phyloP scores from a whole-genome alignment of 1,139 yeast species.

The Blastobotrys arbuscula region DNA sequence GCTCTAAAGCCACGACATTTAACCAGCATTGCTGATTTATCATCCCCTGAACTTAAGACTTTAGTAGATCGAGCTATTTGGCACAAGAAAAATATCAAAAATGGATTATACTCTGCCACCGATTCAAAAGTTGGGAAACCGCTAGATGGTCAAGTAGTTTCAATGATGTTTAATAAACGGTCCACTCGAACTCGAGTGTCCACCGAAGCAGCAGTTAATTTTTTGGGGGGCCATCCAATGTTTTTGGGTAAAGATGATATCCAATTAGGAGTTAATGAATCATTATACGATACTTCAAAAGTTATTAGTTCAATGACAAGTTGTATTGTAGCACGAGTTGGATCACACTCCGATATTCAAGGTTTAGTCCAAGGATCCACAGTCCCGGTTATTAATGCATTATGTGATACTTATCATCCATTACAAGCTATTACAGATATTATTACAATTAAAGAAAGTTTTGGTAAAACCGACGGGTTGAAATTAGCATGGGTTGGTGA shows the following conservation, averaged over 20 bases:
- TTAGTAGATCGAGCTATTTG: constrained; percentile 45
- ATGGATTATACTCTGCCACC: constrained; percentile 28
- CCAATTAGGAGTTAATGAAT: constrained; percentile 90
- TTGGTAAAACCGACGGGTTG: constrained; percentile 52
- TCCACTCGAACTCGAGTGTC: constrained; percentile 94
- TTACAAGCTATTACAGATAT: constrained; percentile 91
- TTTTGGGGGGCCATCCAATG: constrained; percentile 95
- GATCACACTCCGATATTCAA: constrained; percentile 73
- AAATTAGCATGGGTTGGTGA: constrained; percentile 96
- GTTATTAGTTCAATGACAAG: constrained; percentile 94
- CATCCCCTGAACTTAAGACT: constrained; percentile 59
- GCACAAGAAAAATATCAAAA: constrained; percentile 29
- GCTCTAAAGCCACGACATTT: constrained; percentile 51
- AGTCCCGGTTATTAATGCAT: constrained; percentile 89
- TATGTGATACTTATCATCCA: constrained; percentile 92
- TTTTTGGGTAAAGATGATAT: constrained; percentile 94
- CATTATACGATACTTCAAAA: constrained; percentile 77
- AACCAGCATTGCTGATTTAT: constrained; percentile 69
- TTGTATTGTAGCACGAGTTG: constrained; percentile 93
- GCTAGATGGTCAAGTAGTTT: constrained; percentile 72
- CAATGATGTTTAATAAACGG: constrained; percentile 80
- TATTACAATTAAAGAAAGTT: constrained; percentile 75
- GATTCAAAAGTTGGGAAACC: constrained; percentile 32
- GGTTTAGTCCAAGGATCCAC: constrained; percentile 59
- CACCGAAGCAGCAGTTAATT: constrained; percentile 89